Evolutionary conservation across 2,329 filamentous ascomycete species (phyloP).

Genomic region (Colletotrichum phormii): DNA sequence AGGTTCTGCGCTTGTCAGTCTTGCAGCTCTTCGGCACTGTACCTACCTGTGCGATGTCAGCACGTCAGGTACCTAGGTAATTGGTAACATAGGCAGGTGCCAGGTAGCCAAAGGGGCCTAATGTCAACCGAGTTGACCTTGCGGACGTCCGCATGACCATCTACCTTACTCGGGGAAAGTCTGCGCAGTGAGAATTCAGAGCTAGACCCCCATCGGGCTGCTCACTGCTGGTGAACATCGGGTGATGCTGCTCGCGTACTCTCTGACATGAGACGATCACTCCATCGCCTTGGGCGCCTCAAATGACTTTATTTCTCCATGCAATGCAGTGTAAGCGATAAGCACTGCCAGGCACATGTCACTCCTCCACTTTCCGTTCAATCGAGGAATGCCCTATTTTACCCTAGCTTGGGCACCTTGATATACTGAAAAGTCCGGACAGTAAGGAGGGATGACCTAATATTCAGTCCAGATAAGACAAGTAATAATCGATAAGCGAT

Average conservation of each 20-base stretch:
- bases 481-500: not conserved
- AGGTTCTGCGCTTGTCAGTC: not conserved
- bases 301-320: not conserved
- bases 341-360: not conserved
- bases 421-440: not conserved
- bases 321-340: not conserved
- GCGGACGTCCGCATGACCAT: constrained; percentile 21
- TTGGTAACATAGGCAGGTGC: no score
- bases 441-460: not conserved
- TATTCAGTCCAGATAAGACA: constrained; percentile 1
- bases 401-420: no score
- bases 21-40: not conserved
- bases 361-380: not conserved
- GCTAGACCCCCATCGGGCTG: constrained; percentile 4
- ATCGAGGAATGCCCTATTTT: not conserved
- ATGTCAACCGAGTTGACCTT: not conserved
- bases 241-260: constrained; percentile 8
- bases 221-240: not conserved
- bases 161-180: not conserved
- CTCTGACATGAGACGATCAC: constrained; percentile 22
- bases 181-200: not conserved
- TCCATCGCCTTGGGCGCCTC: constrained; percentile 1
- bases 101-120: not conserved
- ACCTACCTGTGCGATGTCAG: not conserved
- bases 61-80: no score